Conservation (phyloP, 192 early-diverging fungal genomes). For the Backusella luteola region DNA sequence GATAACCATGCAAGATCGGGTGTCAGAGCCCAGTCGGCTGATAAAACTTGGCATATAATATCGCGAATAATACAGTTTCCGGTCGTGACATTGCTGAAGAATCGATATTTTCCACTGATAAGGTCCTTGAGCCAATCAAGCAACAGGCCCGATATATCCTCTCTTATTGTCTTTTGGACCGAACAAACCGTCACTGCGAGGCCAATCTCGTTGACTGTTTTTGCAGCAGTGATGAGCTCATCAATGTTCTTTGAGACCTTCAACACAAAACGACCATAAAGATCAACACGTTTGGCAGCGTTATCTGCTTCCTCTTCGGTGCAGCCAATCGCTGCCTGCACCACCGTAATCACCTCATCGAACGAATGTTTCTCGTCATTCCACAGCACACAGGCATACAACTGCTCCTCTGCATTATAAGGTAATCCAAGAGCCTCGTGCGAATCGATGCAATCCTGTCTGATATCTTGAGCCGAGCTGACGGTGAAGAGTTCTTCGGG, state of each 20-base stretch:
- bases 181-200: constrained; percentile 80
- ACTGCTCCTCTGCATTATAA: not conserved
- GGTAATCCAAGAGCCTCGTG: constrained; percentile 18
- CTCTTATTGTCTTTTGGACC: constrained; percentile 80
- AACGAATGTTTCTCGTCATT: constrained; percentile 98
- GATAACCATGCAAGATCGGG: constrained; percentile 26
- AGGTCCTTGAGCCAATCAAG: constrained; percentile 85
- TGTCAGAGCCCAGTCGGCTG: constrained; percentile 55
- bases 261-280: constrained; percentile 79
- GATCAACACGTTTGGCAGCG: constrained; percentile 82
- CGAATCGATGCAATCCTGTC: constrained; percentile 13
- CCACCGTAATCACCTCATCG: constrained; percentile 84
- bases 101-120: constrained; percentile 50
- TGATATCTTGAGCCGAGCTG: not conserved
- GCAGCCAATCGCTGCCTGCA: constrained; percentile 63
- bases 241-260: constrained; percentile 61
- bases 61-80: constrained; percentile 47
- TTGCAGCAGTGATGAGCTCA: constrained; percentile 65
- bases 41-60: constrained; percentile 58
- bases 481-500: constrained; percentile 25
- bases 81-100: constrained; percentile 29
- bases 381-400: constrained; percentile 86
- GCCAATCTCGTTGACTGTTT: constrained; percentile 65
- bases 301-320: constrained; percentile 60
- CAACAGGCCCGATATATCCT: constrained; percentile 76